phyloP scores from a whole-genome alignment of 495 filamentous ascomycete genomes.

The Sordaria brevicollis region DNA sequence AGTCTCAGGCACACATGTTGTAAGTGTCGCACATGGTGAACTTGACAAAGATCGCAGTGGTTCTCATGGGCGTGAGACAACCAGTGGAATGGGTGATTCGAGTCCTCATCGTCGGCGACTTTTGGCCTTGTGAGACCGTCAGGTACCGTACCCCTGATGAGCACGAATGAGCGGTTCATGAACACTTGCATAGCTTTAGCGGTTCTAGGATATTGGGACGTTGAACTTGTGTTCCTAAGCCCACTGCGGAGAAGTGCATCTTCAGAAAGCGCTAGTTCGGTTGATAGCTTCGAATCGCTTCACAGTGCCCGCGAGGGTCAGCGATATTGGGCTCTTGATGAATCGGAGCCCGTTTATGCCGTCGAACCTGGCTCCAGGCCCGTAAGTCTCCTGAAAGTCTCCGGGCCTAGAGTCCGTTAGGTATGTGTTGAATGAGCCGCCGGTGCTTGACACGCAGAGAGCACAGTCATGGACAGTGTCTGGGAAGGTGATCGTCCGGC shows the following conservation, averaged over 20 bases:
- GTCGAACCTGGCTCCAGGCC: background rate
- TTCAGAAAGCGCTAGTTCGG: background rate
- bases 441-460: background rate
- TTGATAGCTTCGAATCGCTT: background rate
- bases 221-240: background rate
- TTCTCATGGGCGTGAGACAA: background rate
- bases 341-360: background rate
- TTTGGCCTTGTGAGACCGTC: background rate
- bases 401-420: background rate
- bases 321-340: background rate
- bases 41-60: background rate
- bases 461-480: background rate
- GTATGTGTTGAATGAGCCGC: background rate
- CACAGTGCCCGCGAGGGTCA: background rate
- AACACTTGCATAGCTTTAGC: background rate
- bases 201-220: background rate
- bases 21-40: background rate
- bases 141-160: background rate
- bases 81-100: background rate
- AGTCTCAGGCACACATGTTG: background rate
- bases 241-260: background rate
- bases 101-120: background rate
- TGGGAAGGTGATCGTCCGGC: background rate
- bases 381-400: background rate
- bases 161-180: background rate